Evolutionary conservation across 352 stramenopile species (phyloP).

Genomic region (Thalassiosira pacifica): DNA sequence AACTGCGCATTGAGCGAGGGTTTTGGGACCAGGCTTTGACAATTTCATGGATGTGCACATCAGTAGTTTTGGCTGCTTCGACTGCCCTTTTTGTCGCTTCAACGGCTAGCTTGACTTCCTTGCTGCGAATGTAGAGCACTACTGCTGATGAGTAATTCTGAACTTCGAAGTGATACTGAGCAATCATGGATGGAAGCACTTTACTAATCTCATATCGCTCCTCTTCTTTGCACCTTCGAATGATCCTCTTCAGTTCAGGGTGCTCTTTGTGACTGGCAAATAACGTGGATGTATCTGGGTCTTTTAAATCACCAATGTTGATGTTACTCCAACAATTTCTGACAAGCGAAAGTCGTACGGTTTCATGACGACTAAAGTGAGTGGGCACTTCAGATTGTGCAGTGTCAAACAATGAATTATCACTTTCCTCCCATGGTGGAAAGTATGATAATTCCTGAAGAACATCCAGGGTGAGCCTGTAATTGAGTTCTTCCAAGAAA

Average conservation of each 20-base stretch:
- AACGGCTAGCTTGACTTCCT: conserved; percentile 32
- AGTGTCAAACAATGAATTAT: conserved; percentile 40
- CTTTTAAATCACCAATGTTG: conserved; percentile 32
- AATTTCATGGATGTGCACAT: conserved; percentile 28
- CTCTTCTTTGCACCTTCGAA: conserved; percentile 41
- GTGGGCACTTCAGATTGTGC: conserved; percentile 34
- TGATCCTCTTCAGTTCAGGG: conserved; percentile 20
- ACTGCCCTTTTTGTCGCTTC: conserved; percentile 44
- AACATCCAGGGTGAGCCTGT: conserved; percentile 40
- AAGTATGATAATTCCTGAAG: conserved; percentile 44
- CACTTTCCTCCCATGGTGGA: conserved; percentile 35
- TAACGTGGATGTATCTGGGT: conserved; percentile 32
- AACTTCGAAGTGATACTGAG: conserved; percentile 32
- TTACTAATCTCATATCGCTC: conserved; percentile 27
- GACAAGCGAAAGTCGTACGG: conserved; percentile 30
- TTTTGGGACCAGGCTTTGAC: conserved; percentile 35
- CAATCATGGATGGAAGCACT: conserved; percentile 42
- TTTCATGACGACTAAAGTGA: conserved; percentile 42
- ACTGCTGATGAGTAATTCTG: conserved; percentile 33
- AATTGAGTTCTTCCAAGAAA: conserved; percentile 35
- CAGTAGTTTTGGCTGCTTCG: conserved; percentile 25
- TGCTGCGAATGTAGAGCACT: conserved; percentile 37
- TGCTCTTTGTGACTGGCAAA: conserved; percentile 47
- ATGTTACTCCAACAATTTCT: conserved; percentile 42
- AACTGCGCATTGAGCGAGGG: conserved; percentile 5